Evolutionary conservation across 2,329 filamentous ascomycete genomes (phyloP).

Genomic region (Epichloe brachyelytri): DNA sequence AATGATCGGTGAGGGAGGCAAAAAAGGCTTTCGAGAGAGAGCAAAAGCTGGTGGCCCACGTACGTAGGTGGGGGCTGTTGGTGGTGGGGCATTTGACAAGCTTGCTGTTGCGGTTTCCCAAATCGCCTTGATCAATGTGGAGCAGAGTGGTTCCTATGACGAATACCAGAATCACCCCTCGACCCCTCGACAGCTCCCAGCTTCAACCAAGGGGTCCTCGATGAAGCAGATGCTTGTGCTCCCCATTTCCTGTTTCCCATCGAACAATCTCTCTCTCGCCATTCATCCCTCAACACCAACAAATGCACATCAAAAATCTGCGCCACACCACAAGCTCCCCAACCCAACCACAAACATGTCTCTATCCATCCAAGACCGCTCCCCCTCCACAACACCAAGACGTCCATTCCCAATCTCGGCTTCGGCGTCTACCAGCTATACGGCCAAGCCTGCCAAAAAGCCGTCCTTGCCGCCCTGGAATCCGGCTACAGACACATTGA

Average conservation of each 20-base stretch:
- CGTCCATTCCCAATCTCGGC: constrained; percentile 49
- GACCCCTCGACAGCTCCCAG: background rate
- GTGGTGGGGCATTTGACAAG: background rate
- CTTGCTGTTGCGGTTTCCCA: no score
- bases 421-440: constrained; percentile 59
- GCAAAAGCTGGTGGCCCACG: background rate
- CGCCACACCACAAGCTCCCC: background rate
- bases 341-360: background rate
- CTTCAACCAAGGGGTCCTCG: background rate
- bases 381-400: constrained; percentile 13
- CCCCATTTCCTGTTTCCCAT: no score
- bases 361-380: constrained; percentile 8
- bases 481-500: constrained; percentile 52
- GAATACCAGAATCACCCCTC: background rate
- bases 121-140: background rate
- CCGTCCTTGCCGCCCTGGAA: constrained; percentile 44
- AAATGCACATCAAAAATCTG: background rate
- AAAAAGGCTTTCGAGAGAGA: background rate
- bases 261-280: no score
- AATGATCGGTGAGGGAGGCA: background rate
- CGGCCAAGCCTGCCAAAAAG: constrained; percentile 38
- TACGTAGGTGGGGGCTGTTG: background rate
- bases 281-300: no score
- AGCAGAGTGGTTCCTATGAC: constrained; percentile 5
- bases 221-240: background rate